phyloP scores from a whole-genome alignment of 164 flowering plant species.

The Liquidambar formosana region DNA sequence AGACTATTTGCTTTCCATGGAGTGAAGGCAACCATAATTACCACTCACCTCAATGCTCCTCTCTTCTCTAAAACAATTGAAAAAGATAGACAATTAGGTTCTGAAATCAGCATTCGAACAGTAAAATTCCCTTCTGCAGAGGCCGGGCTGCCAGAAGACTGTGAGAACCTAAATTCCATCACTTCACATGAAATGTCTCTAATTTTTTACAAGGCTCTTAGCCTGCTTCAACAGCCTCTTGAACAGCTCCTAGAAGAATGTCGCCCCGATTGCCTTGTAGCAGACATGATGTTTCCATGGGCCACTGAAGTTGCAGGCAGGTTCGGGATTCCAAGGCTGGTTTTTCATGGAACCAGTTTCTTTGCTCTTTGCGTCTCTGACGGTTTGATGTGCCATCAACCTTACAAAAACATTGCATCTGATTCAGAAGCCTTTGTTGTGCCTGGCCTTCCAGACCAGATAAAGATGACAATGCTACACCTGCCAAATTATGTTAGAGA shows the following conservation, averaged over 20 bases:
- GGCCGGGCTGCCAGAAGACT: slow-evolving; percentile 40
- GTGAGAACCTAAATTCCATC: slow-evolving; percentile 21
- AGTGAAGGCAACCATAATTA: slow-evolving; percentile 19
- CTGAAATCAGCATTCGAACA: slow-evolving; percentile 9
- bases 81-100: slow-evolving; percentile 8
- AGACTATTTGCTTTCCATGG: slow-evolving; percentile 21
- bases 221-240: slow-evolving; percentile 26
- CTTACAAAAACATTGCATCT: slow-evolving; percentile 18
- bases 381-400: slow-evolving; percentile 6
- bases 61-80: slow-evolving; percentile 11
- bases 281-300: slow-evolving; percentile 39
- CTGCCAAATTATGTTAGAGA: neutral
- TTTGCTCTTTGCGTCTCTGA: slow-evolving; percentile 27
- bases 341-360: slow-evolving; percentile 39
- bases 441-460: slow-evolving; percentile 30
- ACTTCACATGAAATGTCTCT: slow-evolving; percentile 6
- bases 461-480: slow-evolving; percentile 14
- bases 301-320: slow-evolving; percentile 24
- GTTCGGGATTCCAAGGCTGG: slow-evolving; percentile 31
- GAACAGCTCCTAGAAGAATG: slow-evolving; percentile 24
- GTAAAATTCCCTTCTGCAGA: slow-evolving; percentile 33
- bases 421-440: slow-evolving; percentile 29
- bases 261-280: slow-evolving; percentile 34
- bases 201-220: slow-evolving; percentile 21
- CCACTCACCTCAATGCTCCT: slow-evolving; percentile 31